Conservation (phyloP, 1,139 yeast species). For the Spathaspora sp. region DNA sequence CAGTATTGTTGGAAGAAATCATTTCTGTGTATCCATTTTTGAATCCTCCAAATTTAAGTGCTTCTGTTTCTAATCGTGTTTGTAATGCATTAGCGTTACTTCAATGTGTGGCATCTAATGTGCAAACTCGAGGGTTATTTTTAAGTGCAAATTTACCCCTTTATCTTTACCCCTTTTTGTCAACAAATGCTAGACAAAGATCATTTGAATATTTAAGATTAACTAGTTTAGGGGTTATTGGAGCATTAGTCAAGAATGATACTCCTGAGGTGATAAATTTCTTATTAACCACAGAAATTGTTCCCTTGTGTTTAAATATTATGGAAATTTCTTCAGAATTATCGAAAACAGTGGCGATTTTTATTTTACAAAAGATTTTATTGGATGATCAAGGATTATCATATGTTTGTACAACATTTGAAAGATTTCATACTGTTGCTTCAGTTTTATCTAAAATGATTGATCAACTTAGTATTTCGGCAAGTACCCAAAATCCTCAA, state of each 20-base stretch:
- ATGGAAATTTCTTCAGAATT: constrained; percentile 96
- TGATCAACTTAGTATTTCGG: constrained; percentile 55
- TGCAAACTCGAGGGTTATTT: constrained; percentile 81
- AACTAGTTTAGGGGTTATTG: constrained; percentile 93
- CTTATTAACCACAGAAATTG: constrained; percentile 87
- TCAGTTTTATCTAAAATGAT: constrained; percentile 88
- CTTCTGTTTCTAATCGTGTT: constrained; percentile 87
- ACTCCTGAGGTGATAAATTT: constrained; percentile 93
- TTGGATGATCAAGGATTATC: constrained; percentile 89
- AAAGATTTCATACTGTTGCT: constrained; percentile 91
- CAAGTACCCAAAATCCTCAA: constrained; percentile 31
- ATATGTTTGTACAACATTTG: constrained; percentile 93
- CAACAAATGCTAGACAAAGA: constrained; percentile 86
- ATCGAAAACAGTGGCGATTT: constrained; percentile 93
- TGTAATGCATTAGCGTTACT: constrained; percentile 93
- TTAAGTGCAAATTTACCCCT: constrained; percentile 89
- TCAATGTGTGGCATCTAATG: constrained; percentile 96
- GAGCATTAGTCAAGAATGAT: constrained; percentile 94
- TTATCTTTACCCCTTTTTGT: constrained; percentile 88
- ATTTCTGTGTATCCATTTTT: constrained; percentile 85
- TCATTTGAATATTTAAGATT: constrained; percentile 91
- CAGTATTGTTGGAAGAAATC: constrained; percentile 85
- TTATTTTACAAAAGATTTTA: constrained; percentile 87
- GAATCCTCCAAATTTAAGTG: constrained; percentile 83
- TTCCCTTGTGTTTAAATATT: constrained; percentile 88